Evolutionary conservation across 805 yeast genomes (phyloP), one percentile per base, ranked within the genome.

Genomic region (Yamadazyma sp.): DNA sequence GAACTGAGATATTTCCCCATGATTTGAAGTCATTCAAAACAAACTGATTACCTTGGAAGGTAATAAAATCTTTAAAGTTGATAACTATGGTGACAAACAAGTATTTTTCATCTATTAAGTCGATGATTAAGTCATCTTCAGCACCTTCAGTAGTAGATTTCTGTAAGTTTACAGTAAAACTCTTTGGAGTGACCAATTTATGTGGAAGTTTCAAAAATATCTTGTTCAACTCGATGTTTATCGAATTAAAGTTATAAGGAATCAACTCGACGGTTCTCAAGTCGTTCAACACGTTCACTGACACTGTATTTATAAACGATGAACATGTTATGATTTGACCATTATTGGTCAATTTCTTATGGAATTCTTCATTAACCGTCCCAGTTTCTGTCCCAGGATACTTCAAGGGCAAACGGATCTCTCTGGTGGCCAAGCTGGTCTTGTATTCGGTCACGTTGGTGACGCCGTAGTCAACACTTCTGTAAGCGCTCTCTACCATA

Each of bases 1-100:
- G 89, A 23, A 75, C 73, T 6, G 84, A 73, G 35, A 80, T 76
- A 40, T 69, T 69, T 36, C 86, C 77, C 93, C 94, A 86, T 29
- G 71, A 60, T 33, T 55, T 52, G 36, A 74, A 60, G 23, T 58
- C 62, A 30, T 53, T 54, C 29, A 62, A 44, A 3, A 45, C 36
- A 29, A 60, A 53, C 12, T 48, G 35, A 6, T 41, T 44, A 3
- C 42, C 34, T 17, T 48, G 39, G 9, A 48, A 47, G 4, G 44
- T 32, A n/a, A 61, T 27, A 43, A 82, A 81, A 36, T 73, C 69
- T 3, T 60, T 47, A 7, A 70, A 43, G 12, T 62, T 56, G 19
- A 83, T 42, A 3, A 56, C 49, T 21, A 80, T 43, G 0, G 86
- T 75, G 26, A 79, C 64, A 16, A 82, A 53, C 12, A 75, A 55